A percentile compares a stretch with the other conserved stretches of the same genome.
phyloP scores from a whole-genome alignment of 2,329 filamentous ascomycete species.

The Epichloe bromicola region DNA sequence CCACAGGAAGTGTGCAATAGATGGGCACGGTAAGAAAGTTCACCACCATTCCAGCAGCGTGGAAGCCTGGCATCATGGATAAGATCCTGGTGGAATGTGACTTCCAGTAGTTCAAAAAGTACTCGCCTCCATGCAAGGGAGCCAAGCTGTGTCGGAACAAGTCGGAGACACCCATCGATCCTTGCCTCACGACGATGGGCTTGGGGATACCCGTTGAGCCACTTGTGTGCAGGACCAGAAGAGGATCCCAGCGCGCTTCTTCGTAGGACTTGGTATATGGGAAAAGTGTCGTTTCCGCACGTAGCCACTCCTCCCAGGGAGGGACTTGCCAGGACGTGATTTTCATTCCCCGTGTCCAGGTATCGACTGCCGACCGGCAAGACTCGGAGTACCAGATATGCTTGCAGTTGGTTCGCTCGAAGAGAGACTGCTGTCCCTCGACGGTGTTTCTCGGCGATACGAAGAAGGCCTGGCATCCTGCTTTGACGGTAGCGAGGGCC shows the following conservation, averaged over 20 bases:
- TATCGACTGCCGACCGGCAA: conserved; percentile 4
- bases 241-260: conserved; percentile 6
- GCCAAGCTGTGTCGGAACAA: conserved; percentile 13
- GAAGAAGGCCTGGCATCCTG: conserved; percentile 6
- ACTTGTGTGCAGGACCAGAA: conserved; percentile 7
- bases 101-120: neutral
- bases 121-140: neutral
- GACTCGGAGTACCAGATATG: conserved; percentile 19
- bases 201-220: conserved; percentile 7
- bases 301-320: conserved; percentile 22
- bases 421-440: conserved; percentile 19
- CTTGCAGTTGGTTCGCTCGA: conserved; percentile 29
- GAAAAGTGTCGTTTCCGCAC: conserved; percentile 16
- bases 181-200: conserved; percentile 27
- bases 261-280: conserved; percentile 6
- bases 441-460: conserved; percentile 7
- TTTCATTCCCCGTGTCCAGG: conserved; percentile 8
- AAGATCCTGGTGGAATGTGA: conserved; percentile 2
- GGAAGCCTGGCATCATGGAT: conserved; percentile 24
- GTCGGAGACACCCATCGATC: conserved; percentile 24
- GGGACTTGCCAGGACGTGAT: conserved; percentile 25
- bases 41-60: conserved; percentile 19
- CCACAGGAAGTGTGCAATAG: conserved; percentile 16
- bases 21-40: conserved; percentile 12
- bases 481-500: conserved; percentile 8